Percentiles rank a stretch among this genome's conserved stretches.
These are phyloP conservation scores for Ambrosiella beaveri DNA, from an alignment of 2,329 filamentous ascomycete genomes.

Conservation along the genomic window DNA sequence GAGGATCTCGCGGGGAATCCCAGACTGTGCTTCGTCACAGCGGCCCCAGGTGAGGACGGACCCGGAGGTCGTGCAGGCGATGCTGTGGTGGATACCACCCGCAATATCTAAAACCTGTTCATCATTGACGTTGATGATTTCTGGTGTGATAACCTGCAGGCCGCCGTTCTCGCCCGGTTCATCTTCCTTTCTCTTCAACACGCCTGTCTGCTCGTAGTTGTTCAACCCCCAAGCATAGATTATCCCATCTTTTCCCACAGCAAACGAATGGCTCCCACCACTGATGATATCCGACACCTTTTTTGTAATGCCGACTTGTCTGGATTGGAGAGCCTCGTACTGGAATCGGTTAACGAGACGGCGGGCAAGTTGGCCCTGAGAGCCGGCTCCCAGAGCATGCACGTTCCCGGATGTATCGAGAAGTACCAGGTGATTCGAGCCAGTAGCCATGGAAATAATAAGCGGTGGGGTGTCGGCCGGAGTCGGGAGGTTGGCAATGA, in stretches of 20 bases:
- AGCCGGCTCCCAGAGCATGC: slow-evolving; percentile 39
- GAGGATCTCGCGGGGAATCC: slow-evolving; percentile 3
- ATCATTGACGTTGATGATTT: slow-evolving; percentile 24
- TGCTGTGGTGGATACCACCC: slow-evolving; percentile 49
- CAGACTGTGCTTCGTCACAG: slow-evolving; percentile 23
- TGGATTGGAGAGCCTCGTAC: slow-evolving; percentile 30
- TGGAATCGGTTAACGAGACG: slow-evolving; percentile 31
- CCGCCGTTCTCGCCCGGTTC: slow-evolving; percentile 24
- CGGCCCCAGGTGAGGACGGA: slow-evolving; percentile 30
- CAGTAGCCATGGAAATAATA: slow-evolving; percentile 33
- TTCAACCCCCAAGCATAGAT: slow-evolving; percentile 57
- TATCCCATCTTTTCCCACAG: slow-evolving; percentile 43
- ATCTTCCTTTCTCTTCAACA: slow-evolving; percentile 35
- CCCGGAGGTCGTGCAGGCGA: slow-evolving; percentile 26
- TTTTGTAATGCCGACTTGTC: slow-evolving; percentile 15
- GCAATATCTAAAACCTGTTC: slow-evolving; percentile 39
- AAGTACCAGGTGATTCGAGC: slow-evolving; percentile 40
- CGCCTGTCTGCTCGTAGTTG: slow-evolving; percentile 50
- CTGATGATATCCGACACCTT: slow-evolving; percentile 24
- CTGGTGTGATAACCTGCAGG: slow-evolving; percentile 13
- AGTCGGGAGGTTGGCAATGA: slow-evolving; percentile 18
- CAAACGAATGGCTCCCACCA: slow-evolving; percentile 50
- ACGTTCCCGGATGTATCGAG: slow-evolving; percentile 33
- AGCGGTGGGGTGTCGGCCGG: slow-evolving; percentile 34
- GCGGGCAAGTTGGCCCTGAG: slow-evolving; percentile 28